These are phyloP conservation scores for Agrocybe praecox DNA, from an alignment of 768 basidiomycete genomes.

Conservation along the genomic window DNA sequence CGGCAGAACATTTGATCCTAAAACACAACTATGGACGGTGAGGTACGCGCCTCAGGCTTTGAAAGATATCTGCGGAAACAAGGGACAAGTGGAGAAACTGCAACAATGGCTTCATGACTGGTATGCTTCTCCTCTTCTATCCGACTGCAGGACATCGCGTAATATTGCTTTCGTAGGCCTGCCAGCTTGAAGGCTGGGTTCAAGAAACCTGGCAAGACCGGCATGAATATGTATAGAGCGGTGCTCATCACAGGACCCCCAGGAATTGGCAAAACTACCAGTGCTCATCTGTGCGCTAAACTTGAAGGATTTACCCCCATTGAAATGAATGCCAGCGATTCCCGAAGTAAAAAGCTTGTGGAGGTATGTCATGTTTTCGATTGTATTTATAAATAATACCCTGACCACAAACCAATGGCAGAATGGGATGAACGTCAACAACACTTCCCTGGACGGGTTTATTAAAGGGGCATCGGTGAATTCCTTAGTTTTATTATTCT, in stretches of 20 bases:
- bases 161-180: slow-evolving; percentile 51
- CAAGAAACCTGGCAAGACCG: slow-evolving; percentile 93
- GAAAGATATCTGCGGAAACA: slow-evolving; percentile 96
- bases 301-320: slow-evolving; percentile 91
- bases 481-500: neutral
- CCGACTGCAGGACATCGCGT: neutral
- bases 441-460: slow-evolving; percentile 87
- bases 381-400: neutral
- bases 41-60: slow-evolving; percentile 88
- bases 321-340: slow-evolving; percentile 95
- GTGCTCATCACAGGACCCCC: slow-evolving; percentile 92
- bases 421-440: slow-evolving; percentile 90
- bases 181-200: slow-evolving; percentile 73
- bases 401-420: slow-evolving; percentile 27
- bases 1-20: slow-evolving; percentile 40
- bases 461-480: slow-evolving; percentile 59
- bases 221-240: slow-evolving; percentile 84
- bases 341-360: slow-evolving; percentile 94
- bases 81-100: slow-evolving; percentile 86
- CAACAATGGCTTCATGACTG: slow-evolving; percentile 87
- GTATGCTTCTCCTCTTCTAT: slow-evolving; percentile 40
- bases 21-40: slow-evolving; percentile 89
- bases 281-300: slow-evolving; percentile 90
- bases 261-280: slow-evolving; percentile 97
- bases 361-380: slow-evolving; percentile 55